Evolutionary conservation across 306 rosid species (phyloP).

Genomic region (Hippophae rhamnoides): DNA sequence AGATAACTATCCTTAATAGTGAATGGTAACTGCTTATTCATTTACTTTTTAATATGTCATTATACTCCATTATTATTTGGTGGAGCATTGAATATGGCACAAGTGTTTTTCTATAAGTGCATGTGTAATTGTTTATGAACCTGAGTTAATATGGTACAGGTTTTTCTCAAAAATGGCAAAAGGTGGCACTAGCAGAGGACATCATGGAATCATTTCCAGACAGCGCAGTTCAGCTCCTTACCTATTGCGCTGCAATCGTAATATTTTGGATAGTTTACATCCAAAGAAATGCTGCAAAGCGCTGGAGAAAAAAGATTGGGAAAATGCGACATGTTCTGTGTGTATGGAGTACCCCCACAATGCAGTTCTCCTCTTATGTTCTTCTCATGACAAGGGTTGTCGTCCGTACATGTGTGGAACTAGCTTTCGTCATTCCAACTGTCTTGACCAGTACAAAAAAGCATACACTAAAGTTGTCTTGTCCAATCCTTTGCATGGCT

Average conservation of each 20-base stretch:
- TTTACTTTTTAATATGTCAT: too few species aligned
- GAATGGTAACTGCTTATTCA: too few species aligned
- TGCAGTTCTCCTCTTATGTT: constrained; percentile 93
- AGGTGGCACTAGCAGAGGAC: constrained; percentile 58
- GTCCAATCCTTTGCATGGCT: constrained; percentile 33
- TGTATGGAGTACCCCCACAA: constrained; percentile 98
- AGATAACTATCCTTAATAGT: too few species aligned
- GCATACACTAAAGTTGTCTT: constrained; percentile 50
- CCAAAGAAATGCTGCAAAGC: constrained; percentile 59
- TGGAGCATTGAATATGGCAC: too few species aligned
- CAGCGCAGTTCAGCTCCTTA: constrained; percentile 61
- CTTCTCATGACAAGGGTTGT: constrained; percentile 74
- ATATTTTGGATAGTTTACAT: constrained; percentile 41
- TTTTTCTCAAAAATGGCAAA: constrained; percentile 57
- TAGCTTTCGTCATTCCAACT: constrained; percentile 64
- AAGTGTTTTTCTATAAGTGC: too few species aligned
- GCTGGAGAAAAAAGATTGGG: constrained; percentile 54
- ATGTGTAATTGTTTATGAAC: too few species aligned
- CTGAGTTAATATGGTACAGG: constrained; percentile 20
- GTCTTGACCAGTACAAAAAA: constrained; percentile 91
- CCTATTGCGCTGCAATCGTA: constrained; percentile 44
- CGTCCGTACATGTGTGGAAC: constrained; percentile 94
- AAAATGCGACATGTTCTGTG: constrained; percentile 89
- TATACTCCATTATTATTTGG: too few species aligned
- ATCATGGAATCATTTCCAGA: constrained; percentile 54